These are phyloP conservation scores for Globisporangium apiculatum DNA, from an alignment of 352 stramenopile species.

Conservation along the genomic window DNA sequence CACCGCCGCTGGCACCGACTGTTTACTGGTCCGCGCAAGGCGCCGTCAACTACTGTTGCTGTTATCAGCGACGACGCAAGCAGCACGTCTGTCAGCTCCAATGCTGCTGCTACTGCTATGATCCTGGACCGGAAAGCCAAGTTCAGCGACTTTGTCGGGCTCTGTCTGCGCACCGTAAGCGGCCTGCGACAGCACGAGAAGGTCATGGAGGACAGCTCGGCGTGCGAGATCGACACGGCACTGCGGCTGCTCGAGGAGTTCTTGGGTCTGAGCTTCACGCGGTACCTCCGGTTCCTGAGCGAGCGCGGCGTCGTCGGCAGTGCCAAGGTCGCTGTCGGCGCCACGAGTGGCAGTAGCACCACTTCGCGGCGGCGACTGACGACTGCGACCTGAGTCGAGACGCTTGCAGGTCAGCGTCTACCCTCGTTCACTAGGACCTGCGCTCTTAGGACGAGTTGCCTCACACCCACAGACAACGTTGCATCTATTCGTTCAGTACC, in stretches of 20 bases:
- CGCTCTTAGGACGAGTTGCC: constrained; percentile 1
- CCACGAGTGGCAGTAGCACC: not conserved
- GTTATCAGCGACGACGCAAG: not conserved
- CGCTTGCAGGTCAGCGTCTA: no score
- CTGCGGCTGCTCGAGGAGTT: constrained; percentile 67
- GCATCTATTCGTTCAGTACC: no score
- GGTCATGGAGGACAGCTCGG: constrained; percentile 34
- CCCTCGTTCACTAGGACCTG: not conserved
- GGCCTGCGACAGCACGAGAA: constrained; percentile 58
- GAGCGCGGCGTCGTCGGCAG: constrained; percentile 50
- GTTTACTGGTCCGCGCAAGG: constrained; percentile 6
- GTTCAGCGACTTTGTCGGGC: constrained; percentile 46
- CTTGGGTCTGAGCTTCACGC: constrained; percentile 54
- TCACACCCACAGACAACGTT: no score
- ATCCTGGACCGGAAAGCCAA: constrained; percentile 42
- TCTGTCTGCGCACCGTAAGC: constrained; percentile 45
- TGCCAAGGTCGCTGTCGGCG: not conserved
- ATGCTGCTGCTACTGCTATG: constrained; percentile 8
- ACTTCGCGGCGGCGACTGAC: constrained; percentile 1
- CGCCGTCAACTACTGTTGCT: not conserved
- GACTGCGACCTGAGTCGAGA: not conserved
- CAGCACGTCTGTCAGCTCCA: not conserved
- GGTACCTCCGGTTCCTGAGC: constrained; percentile 55
- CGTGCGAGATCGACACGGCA: constrained; percentile 47
- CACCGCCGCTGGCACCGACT: constrained; percentile 20